A percentile compares a stretch with the other conserved stretches of the same genome.
phyloP scores from a whole-genome alignment of 2,329 filamentous ascomycete species.

The Coniochaeta hoffmannii region DNA sequence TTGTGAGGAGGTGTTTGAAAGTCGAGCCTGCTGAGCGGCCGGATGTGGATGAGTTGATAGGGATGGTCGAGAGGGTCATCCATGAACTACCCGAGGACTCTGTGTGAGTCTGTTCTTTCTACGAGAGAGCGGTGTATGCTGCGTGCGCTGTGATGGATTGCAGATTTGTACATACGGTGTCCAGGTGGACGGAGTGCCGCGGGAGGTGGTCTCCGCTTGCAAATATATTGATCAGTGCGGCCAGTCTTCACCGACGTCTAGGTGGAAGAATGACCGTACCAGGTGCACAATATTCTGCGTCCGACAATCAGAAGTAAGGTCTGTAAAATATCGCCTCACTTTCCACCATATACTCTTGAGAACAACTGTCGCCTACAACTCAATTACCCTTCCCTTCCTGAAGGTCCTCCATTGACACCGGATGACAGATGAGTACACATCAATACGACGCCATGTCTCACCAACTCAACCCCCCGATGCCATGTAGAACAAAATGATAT shows the following conservation, averaged over 20 bases:
- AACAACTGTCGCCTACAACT: background rate
- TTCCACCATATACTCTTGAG: too few species aligned
- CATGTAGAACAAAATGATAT: background rate
- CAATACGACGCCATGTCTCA: background rate
- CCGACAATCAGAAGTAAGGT: too few species aligned
- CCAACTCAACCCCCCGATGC: background rate
- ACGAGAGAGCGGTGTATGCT: background rate
- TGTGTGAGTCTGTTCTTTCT: background rate
- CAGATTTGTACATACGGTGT: background rate
- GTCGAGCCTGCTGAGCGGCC: constrained; percentile 86
- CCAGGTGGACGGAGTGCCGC: too few species aligned
- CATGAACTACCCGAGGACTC: constrained; percentile 56
- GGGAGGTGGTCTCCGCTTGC: too few species aligned
- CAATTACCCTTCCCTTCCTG: background rate
- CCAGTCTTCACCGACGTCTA: too few species aligned
- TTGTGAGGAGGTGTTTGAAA: constrained; percentile 77
- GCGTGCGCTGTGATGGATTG: background rate
- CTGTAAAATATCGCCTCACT: background rate
- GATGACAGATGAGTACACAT: background rate
- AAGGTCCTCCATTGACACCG: background rate
- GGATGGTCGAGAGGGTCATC: constrained; percentile 68
- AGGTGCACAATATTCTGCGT: too few species aligned
- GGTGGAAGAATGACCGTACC: too few species aligned
- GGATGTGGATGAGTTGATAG: constrained; percentile 76
- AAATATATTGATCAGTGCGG: too few species aligned